Evolutionary conservation across 805 yeast genomes (phyloP).

Genomic region (Pichia paraexigua): DNA sequence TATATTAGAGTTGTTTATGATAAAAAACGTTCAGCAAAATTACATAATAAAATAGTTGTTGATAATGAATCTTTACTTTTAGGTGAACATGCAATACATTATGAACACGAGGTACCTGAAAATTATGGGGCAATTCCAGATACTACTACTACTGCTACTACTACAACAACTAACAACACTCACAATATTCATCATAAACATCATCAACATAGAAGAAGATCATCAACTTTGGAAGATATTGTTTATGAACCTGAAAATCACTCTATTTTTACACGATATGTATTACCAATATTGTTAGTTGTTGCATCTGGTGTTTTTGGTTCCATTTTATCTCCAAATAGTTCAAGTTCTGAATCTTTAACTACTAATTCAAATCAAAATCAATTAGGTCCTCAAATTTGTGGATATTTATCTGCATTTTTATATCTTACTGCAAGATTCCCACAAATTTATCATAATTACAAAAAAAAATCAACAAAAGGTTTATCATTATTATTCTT

Average conservation of each 20-base stretch:
- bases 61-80: conserved; percentile 31
- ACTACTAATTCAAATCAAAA: conserved; percentile 3
- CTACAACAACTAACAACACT: not conserved
- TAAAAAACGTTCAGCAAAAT: conserved; percentile 16
- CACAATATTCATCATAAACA: not conserved
- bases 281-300: conserved; percentile 56
- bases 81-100: conserved; percentile 7
- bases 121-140: not conserved
- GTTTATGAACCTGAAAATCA: conserved; percentile 41
- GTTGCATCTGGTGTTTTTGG: conserved; percentile 56
- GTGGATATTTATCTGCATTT: conserved; percentile 64
- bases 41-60: conserved; percentile 4
- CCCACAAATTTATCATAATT: conserved; percentile 84
- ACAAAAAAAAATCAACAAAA: conserved; percentile 65
- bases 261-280: conserved; percentile 40
- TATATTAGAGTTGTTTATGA: conserved; percentile 48
- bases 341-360: not conserved
- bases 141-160: not conserved
- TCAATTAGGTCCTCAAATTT: conserved; percentile 41
- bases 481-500: conserved; percentile 83
- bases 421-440: conserved; percentile 62
- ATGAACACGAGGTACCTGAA: conserved; percentile 1
- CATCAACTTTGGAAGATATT: conserved; percentile 43
- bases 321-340: conserved; percentile 41
- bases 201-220: conserved; percentile 10